A percentile compares a stretch with the other conserved stretches of the same genome.
Evolutionary conservation across 1,139 yeast genomes (phyloP).

Genomic region (Lodderomyces margitis): DNA sequence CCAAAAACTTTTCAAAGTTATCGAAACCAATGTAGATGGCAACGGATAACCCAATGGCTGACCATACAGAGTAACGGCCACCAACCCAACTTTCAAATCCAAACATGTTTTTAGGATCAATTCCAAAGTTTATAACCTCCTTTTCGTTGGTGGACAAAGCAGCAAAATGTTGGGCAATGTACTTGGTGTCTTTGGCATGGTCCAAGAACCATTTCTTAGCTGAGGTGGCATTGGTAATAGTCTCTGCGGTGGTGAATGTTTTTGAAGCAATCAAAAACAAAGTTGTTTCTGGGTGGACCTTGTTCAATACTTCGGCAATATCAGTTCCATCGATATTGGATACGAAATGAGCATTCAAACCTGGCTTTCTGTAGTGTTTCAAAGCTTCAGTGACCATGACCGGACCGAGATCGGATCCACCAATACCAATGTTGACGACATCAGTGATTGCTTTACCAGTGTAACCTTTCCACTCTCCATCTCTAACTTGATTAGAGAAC

Average conservation of each 20-base stretch:
- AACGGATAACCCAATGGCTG: conserved; percentile 94
- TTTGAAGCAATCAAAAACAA: conserved; percentile 93
- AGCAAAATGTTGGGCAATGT: conserved; percentile 95
- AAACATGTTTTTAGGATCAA: conserved; percentile 96
- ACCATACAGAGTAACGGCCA: conserved; percentile 99
- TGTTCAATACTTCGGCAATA: conserved; percentile 83
- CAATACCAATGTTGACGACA: conserved; percentile 96
- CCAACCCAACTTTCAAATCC: conserved; percentile 99
- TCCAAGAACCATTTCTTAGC: conserved; percentile 93
- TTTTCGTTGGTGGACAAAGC: conserved; percentile 92
- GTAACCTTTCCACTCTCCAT: conserved; percentile 96
- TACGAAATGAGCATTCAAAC: conserved; percentile 83
- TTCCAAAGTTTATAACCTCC: conserved; percentile 92
- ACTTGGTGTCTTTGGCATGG: conserved; percentile 61
- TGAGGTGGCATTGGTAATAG: conserved; percentile 90
- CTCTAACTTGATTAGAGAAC: conserved; percentile 83
- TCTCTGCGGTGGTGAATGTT: conserved; percentile 98
- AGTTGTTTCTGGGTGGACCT: conserved; percentile 84
- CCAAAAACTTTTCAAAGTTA: conserved; percentile 84
- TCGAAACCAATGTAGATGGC: conserved; percentile 94
- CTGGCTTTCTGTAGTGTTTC: conserved; percentile 79
- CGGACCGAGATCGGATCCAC: conserved; percentile 98
- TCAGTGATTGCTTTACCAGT: conserved; percentile 92
- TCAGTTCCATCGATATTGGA: conserved; percentile 99
- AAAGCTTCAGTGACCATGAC: conserved; percentile 99